Conservation (phyloP, 495 filamentous ascomycete species). For the Penicillium daleae region DNA sequence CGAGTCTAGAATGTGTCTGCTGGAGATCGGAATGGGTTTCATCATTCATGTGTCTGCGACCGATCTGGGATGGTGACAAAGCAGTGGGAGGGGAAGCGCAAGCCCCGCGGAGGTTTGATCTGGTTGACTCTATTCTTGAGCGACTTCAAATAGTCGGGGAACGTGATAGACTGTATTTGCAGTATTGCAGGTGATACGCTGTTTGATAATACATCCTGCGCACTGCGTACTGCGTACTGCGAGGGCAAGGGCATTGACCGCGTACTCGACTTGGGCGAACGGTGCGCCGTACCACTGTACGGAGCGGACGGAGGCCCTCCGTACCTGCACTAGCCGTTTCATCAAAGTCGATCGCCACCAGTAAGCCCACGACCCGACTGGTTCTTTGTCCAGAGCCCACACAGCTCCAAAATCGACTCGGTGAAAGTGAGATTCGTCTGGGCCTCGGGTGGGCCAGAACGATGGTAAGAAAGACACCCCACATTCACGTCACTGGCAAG, state of each 20-base stretch:
- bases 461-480: background rate
- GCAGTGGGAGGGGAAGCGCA: background rate
- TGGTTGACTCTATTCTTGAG: background rate
- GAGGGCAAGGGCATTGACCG: background rate
- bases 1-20: constrained; percentile 18
- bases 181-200: background rate
- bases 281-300: background rate
- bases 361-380: background rate
- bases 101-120: background rate
- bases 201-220: no score
- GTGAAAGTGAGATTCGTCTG: constrained; percentile 7
- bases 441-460: constrained; percentile 4
- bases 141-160: background rate
- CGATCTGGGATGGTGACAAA: constrained; percentile 11
- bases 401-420: background rate
- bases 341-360: constrained; percentile 9
- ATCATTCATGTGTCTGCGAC: constrained; percentile 5
- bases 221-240: background rate
- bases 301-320: no score
- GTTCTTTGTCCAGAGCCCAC: background rate
- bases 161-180: background rate
- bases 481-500: background rate
- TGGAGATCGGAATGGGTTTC: constrained; percentile 21
- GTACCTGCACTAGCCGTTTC: background rate
- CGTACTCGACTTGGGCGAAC: background rate